Evolutionary conservation across 768 basidiomycete species (phyloP).

Genomic region (Macrolepiota albuminosa): DNA sequence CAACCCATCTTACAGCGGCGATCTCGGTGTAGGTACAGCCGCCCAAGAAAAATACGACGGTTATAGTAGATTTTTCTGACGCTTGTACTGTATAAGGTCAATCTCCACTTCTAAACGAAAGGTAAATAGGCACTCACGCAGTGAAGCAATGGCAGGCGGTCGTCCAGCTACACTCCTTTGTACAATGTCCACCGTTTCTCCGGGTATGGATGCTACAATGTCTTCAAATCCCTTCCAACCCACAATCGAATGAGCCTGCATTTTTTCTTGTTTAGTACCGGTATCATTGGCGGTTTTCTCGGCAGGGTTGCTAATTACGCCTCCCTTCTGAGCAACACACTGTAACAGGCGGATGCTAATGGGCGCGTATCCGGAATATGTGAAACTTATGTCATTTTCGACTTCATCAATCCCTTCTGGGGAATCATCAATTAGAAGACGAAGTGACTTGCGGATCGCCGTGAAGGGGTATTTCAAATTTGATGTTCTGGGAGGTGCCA

Average conservation of each 20-base stretch:
- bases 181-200: conserved; percentile 77
- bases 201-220: conserved; percentile 74
- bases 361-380: conserved; percentile 96
- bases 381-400: conserved; percentile 93
- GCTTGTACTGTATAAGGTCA: conserved; percentile 32
- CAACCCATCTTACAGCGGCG: conserved; percentile 90
- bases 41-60: conserved; percentile 94
- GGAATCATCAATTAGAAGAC: conserved; percentile 88
- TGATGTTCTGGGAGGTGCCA: conserved; percentile 33
- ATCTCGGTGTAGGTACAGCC: conserved; percentile 98
- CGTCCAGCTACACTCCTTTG: conserved; percentile 36
- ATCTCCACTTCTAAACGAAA: not conserved
- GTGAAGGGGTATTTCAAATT: conserved; percentile 66
- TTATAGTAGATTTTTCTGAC: conserved; percentile 67
- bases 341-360: conserved; percentile 89
- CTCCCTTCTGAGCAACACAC: conserved; percentile 88
- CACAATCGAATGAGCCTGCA: conserved; percentile 86
- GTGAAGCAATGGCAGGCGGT: conserved; percentile 24
- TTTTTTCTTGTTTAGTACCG: conserved; percentile 42
- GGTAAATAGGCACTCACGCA: conserved; percentile 22
- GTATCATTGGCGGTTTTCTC: conserved; percentile 33
- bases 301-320: conserved; percentile 77
- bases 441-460: conserved; percentile 72
- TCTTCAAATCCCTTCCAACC: conserved; percentile 99
- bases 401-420: conserved; percentile 72